Evolutionary conservation across 352 stramenopile genomes (phyloP), one percentile per base, ranked within the genome.

Genomic region (Aphanomyces invadans): DNA sequence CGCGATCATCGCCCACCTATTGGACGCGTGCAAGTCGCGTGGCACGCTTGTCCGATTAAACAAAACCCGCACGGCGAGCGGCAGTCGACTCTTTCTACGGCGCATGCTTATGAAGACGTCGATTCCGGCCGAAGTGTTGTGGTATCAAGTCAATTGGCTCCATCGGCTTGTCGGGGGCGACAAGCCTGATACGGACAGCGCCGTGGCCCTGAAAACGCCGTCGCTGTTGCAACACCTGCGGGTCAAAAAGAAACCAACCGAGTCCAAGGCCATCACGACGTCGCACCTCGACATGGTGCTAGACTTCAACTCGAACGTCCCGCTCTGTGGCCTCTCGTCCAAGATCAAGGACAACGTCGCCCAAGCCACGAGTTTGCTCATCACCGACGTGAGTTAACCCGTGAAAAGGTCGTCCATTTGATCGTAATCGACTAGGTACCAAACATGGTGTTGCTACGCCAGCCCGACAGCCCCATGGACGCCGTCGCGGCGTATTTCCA

Each of bases 221-320:
- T 64, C 55, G 3, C 49, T 64, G 11, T 51, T 64, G 4, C 32
- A 52, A 7, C 49, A 57, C 0, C 29, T 57, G 12, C n/a, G 26
- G 10, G 7, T 15, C 7, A 57, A 57, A 26, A 57, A 57, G 49
- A 36, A 39, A 12, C 36, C 36, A 15, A 10, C n/a, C 33, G 21
- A 64, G 39, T n/a, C 32, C n/a, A 10, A 49, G 19, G 36, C 15
- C 7, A 15, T 15, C 36, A 15, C 36, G 7, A 52, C 21, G 25
- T 49, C 32, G 25, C 55, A 64, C 52, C 4, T 38, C 25, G 55
- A 64, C 10, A 64, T 94, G 45, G 78, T 84, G 19, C 45, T 88
- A 17, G 86, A 94, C 54, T 70, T 92, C 36, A 94, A 94, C 44
- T 78, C 75, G 39, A 94, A 94, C 56, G 89, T 83, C 1, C 71